Evolutionary conservation across 495 filamentous ascomycete genomes (phyloP).

Genomic region (Hyaloscypha variabilis): DNA sequence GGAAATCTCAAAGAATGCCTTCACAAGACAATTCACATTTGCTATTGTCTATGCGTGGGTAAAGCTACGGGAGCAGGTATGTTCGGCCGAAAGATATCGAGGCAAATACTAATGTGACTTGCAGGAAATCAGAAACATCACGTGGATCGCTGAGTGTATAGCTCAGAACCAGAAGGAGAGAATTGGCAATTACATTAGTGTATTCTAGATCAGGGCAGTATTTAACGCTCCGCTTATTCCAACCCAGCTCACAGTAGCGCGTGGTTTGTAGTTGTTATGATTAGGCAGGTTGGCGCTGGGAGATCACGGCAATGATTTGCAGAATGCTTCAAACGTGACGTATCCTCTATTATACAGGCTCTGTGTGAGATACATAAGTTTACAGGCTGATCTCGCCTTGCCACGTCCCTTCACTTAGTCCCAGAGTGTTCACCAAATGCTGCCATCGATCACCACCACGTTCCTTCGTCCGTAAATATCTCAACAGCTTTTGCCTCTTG

Average conservation of each 20-base stretch:
- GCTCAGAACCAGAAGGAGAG: slow-evolving; percentile 99
- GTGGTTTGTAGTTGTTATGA: slow-evolving; percentile 25
- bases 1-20: slow-evolving; percentile 93
- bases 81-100: slow-evolving; percentile 28
- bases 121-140: slow-evolving; percentile 97
- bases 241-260: slow-evolving; percentile 14
- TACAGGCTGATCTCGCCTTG: slow-evolving; percentile 81
- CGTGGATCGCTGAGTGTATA: slow-evolving; percentile 99
- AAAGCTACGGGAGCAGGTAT: slow-evolving; percentile 94
- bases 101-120: slow-evolving; percentile 11
- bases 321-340: slow-evolving; percentile 13
- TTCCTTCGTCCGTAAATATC: slow-evolving; percentile 86
- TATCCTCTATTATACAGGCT: slow-evolving; percentile 8
- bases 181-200: slow-evolving; percentile 97
- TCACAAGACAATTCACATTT: slow-evolving; percentile 95
- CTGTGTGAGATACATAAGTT: slow-evolving; percentile 6
- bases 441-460: slow-evolving; percentile 87
- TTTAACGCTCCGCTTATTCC: slow-evolving; percentile 7
- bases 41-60: slow-evolving; percentile 98
- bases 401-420: slow-evolving; percentile 84
- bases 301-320: slow-evolving; percentile 25
- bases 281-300: slow-evolving; percentile 28
- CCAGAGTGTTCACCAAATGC: slow-evolving; percentile 77
- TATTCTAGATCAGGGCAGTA: slow-evolving; percentile 60
- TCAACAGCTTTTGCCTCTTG: slow-evolving; percentile 82